These are phyloP conservation scores for Acanthamoeba culbertsoni DNA, from an alignment of 208 protist species.

Conservation along the genomic window DNA sequence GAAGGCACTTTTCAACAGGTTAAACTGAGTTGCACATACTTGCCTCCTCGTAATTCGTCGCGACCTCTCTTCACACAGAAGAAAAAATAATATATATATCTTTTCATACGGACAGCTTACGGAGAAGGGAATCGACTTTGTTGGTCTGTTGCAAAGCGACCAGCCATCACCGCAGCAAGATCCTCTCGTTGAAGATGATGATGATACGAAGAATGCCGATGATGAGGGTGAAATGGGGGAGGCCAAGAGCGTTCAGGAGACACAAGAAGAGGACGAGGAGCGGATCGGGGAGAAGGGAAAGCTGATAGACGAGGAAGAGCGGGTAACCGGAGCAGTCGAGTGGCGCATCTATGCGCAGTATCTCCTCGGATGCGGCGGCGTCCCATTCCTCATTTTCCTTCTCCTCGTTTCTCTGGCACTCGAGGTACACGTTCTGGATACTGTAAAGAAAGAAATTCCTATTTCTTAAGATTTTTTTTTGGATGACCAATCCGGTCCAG, in stretches of 20 bases:
- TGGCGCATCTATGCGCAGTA: slow-evolving; percentile 62
- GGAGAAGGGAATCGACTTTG: slow-evolving; percentile 54
- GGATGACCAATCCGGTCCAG: not conserved
- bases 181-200: too few relatives aligned
- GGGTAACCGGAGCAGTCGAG: slow-evolving; percentile 64
- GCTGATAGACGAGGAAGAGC: slow-evolving; percentile 58
- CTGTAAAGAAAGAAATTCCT: not conserved
- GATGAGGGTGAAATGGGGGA: not conserved
- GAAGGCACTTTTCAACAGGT: not conserved
- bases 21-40: too few relatives aligned
- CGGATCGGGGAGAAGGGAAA: not conserved
- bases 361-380: not conserved
- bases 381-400: not conserved
- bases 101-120: not conserved
- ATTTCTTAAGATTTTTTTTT: too few relatives aligned
- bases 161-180: too few relatives aligned
- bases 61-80: too few relatives aligned
- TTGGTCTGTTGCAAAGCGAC: not conserved
- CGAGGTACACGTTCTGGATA: not conserved
- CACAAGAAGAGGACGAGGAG: not conserved
- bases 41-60: not conserved
- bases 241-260: not conserved
- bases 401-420: not conserved
- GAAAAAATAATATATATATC: too few relatives aligned
- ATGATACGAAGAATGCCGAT: not conserved